phyloP scores from a whole-genome alignment of 768 basidiomycete species.

The Pisolithus tinctorius region DNA sequence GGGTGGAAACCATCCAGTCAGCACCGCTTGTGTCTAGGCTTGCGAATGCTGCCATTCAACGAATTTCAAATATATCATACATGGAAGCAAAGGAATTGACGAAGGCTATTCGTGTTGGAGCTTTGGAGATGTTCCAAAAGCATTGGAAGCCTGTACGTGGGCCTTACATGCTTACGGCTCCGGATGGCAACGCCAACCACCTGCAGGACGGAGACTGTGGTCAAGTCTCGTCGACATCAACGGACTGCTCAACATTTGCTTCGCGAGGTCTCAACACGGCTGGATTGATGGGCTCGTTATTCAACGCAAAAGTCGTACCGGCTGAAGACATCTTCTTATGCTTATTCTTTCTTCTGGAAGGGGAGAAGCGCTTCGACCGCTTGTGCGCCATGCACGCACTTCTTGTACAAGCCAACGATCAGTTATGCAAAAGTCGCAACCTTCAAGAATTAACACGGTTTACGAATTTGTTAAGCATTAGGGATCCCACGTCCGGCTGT shows the following conservation, averaged over 20 bases:
- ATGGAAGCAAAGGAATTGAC: conserved; percentile 1
- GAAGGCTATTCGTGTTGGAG: conserved; percentile 1
- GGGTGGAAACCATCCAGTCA: conserved; percentile 1
- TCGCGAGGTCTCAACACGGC: conserved; percentile 23
- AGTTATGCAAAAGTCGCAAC: conserved; percentile 24
- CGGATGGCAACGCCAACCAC: background rate
- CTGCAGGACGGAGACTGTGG: conserved; percentile 13
- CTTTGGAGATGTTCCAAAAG: conserved; percentile 6
- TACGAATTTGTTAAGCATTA: conserved; percentile 8
- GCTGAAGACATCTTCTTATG: conserved; percentile 27
- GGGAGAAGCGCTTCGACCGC: conserved; percentile 17
- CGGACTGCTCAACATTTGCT: conserved; percentile 4
- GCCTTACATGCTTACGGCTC: background rate
- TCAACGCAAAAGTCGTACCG: conserved; percentile 14
- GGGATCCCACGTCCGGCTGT: conserved; percentile 8
- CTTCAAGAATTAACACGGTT: conserved; percentile 14
- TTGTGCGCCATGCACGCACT: conserved; percentile 31
- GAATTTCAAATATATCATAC: background rate
- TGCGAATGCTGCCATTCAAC: conserved; percentile 1
- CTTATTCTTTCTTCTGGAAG: conserved; percentile 17
- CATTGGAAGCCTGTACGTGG: conserved; percentile 10
- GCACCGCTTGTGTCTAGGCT: conserved; percentile 1
- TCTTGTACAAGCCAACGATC: conserved; percentile 25
- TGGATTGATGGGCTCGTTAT: conserved; percentile 28
- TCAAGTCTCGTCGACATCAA: background rate